Evolutionary conservation across 257 asterid species (phyloP).

Genomic region (Solanum chiquidenum): DNA sequence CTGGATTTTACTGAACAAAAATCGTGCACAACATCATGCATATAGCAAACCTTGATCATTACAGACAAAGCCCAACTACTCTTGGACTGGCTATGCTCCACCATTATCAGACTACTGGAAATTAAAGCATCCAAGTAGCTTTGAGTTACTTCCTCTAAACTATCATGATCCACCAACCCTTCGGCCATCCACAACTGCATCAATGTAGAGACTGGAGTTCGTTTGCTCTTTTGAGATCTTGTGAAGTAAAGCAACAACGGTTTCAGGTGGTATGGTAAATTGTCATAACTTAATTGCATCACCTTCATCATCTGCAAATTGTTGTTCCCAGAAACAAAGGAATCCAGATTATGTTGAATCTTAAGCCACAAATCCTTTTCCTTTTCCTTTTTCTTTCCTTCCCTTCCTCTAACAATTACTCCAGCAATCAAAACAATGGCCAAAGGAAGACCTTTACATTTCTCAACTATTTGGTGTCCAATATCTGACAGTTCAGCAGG

Average conservation of each 20-base stretch:
- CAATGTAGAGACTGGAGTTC: conserved; percentile 7
- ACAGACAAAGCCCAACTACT: fast-evolving
- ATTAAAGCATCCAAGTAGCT: conserved; percentile 13
- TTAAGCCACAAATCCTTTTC: background rate
- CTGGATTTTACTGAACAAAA: conserved; percentile 7
- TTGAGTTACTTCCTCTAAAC: background rate
- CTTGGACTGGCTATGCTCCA: background rate
- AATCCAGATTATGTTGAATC: background rate
- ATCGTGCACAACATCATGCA: conserved; percentile 9
- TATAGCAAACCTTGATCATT: background rate
- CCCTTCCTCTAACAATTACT: background rate
- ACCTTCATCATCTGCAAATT: background rate
- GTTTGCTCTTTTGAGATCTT: background rate
- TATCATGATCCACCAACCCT: conserved; percentile 12
- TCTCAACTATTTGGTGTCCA: background rate
- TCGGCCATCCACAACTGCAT: conserved; percentile 15
- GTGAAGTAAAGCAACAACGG: conserved; percentile 26
- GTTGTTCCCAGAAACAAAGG: background rate
- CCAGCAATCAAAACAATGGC: background rate
- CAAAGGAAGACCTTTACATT: conserved; percentile 12
- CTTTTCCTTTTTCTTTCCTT: background rate
- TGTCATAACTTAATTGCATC: conserved; percentile 14
- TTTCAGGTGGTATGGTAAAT: conserved; percentile 16
- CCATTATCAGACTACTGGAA: conserved; percentile 6
- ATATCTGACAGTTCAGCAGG: background rate